Percentiles rank a stretch among this genome's conserved stretches.
These are phyloP conservation scores for Xylaria castorea DNA, from an alignment of 495 filamentous ascomycete species.

Conservation along the genomic window DNA sequence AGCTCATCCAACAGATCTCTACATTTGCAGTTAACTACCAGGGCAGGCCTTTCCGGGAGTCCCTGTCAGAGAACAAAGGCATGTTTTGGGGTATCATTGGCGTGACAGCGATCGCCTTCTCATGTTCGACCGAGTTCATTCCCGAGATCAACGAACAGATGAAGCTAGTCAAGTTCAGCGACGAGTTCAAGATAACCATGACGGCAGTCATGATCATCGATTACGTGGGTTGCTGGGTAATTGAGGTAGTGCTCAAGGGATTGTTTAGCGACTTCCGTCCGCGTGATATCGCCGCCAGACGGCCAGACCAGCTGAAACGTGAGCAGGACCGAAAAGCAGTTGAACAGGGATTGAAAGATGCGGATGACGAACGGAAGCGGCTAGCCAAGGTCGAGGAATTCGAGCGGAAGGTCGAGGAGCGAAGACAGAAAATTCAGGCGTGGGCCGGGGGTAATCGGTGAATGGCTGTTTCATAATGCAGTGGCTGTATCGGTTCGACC, in stretches of 20 bases:
- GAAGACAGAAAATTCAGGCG: conserved; percentile 39
- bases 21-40: conserved; percentile 99
- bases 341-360: conserved; percentile 62
- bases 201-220: conserved; percentile 87
- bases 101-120: conserved; percentile 89
- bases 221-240: conserved; percentile 84
- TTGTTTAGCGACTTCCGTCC: conserved; percentile 91
- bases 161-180: conserved; percentile 88
- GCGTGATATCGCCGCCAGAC: conserved; percentile 88
- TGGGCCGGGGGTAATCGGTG: conserved; percentile 22
- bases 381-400: conserved; percentile 56
- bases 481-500: background rate
- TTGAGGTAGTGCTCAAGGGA: conserved; percentile 86
- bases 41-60: conserved; percentile 95
- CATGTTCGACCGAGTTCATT: conserved; percentile 94
- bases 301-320: conserved; percentile 84
- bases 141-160: conserved; percentile 95
- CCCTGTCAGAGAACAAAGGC: conserved; percentile 90
- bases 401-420: conserved; percentile 53
- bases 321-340: conserved; percentile 71
- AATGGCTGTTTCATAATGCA: background rate
- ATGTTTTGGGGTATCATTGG: conserved; percentile 97
- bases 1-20: conserved; percentile 98
- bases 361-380: conserved; percentile 61
- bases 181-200: conserved; percentile 87